Evolutionary conservation across 1,284 basidiomycete species (phyloP).

Genomic region (Fomitopsis palustris): DNA sequence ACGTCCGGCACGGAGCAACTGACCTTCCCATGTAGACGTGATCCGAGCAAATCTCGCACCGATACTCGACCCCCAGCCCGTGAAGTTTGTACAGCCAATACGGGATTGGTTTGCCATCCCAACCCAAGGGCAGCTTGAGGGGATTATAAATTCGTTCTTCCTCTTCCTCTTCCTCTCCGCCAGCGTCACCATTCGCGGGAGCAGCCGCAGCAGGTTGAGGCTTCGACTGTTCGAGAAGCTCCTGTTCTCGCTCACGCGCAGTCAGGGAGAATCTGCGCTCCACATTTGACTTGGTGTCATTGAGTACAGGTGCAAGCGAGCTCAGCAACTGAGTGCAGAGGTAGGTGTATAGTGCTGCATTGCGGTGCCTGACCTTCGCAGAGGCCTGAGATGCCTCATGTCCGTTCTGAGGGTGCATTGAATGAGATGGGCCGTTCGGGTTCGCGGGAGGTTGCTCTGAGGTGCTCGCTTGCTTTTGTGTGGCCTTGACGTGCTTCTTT

Average conservation of each 20-base stretch:
- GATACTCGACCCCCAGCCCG: conserved; percentile 95
- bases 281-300: conserved; percentile 93
- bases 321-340: conserved; percentile 68
- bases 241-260: conserved; percentile 93
- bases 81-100: conserved; percentile 99
- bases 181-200: conserved; percentile 41
- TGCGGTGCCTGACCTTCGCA: conserved; percentile 58
- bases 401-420: conserved; percentile 23
- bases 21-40: conserved; percentile 93
- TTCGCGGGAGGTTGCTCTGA: conserved; percentile 52
- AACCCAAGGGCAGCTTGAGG: conserved; percentile 93
- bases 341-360: conserved; percentile 71
- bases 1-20: conserved; percentile 17
- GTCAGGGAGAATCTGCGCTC: conserved; percentile 96
- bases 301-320: conserved; percentile 63
- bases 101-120: conserved; percentile 98
- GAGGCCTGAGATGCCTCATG: conserved; percentile 33
- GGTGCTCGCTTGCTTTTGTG: conserved; percentile 60
- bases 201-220: conserved; percentile 51
- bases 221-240: conserved; percentile 81
- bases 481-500: conserved; percentile 92
- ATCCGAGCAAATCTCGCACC: conserved; percentile 97
- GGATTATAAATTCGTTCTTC: conserved; percentile 98
- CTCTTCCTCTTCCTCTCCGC: conserved; percentile 83
- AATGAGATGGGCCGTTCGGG: conserved; percentile 50